Evolutionary conservation across 2,329 filamentous ascomycete species (phyloP).

Genomic region (Celoporthe dispersa): DNA sequence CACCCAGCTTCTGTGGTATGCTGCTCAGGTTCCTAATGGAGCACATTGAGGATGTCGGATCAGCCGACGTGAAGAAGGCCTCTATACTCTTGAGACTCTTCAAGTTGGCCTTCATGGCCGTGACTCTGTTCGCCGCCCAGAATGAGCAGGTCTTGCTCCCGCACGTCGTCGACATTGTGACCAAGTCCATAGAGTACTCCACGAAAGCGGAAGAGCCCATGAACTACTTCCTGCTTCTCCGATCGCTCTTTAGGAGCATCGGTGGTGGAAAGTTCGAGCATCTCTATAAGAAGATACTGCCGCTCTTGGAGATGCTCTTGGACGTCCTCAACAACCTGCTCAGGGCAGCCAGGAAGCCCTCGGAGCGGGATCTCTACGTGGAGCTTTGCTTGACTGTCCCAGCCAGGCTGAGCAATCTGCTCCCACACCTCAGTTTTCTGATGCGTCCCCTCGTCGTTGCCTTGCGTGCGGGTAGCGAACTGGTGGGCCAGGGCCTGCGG

Average conservation of each 20-base stretch:
- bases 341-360: constrained; percentile 84
- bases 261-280: constrained; percentile 97
- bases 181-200: constrained; percentile 93
- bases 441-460: constrained; percentile 99
- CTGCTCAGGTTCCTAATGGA: constrained; percentile 97
- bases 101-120: constrained; percentile 98
- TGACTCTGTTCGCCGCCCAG: constrained; percentile 90
- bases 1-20: constrained; percentile 97
- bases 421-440: constrained; percentile 93
- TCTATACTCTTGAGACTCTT: constrained; percentile 92
- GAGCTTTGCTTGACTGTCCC: constrained; percentile 96
- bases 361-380: constrained; percentile 93
- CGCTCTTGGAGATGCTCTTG: constrained; percentile 93
- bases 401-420: constrained; percentile 87
- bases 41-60: constrained; percentile 92
- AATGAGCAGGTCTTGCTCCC: constrained; percentile 96
- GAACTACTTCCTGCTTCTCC: constrained; percentile 94
- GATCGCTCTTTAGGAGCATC: constrained; percentile 94
- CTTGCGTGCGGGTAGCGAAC: constrained; percentile 84
- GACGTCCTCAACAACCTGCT: constrained; percentile 96
- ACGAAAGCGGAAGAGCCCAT: constrained; percentile 96
- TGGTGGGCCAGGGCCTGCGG: constrained; percentile 90
- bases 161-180: constrained; percentile 96
- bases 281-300: constrained; percentile 96
- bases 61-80: constrained; percentile 87